These are phyloP conservation scores for Melastoma malabathricum DNA, from an alignment of 345 rosid genomes.

Conservation along the genomic window DNA sequence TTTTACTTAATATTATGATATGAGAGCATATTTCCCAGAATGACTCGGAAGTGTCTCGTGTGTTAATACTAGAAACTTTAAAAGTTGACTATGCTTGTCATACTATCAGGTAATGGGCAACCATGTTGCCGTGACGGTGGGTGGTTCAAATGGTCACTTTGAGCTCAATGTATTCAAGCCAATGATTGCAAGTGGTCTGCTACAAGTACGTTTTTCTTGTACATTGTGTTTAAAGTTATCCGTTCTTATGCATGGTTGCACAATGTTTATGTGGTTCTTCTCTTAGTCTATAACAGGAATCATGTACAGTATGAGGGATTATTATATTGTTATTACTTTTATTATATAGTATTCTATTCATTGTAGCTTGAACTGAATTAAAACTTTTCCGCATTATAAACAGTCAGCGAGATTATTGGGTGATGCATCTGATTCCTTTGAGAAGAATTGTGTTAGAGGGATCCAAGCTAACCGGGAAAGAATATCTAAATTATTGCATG, in stretches of 20 bases:
- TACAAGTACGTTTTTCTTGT: slow-evolving; percentile 43
- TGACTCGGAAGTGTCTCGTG: too few species aligned
- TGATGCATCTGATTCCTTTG: slow-evolving; percentile 90
- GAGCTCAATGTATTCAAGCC: slow-evolving; percentile 95
- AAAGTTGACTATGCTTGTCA: neutral
- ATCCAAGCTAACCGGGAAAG: slow-evolving; percentile 81
- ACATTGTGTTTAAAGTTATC: too few species aligned
- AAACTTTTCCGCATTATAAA: slow-evolving; percentile 4
- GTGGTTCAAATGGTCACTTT: slow-evolving; percentile 95
- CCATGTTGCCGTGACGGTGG: slow-evolving; percentile 78
- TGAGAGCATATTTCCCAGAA: too few species aligned
- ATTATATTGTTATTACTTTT: too few species aligned
- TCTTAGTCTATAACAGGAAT: too few species aligned
- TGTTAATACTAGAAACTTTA: too few species aligned
- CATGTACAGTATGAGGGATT: too few species aligned
- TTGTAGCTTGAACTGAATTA: slow-evolving; percentile 5
- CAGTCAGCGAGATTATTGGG: slow-evolving; percentile 82
- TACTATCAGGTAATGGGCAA: slow-evolving; percentile 80
- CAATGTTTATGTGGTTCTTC: neutral
- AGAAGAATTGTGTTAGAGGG: slow-evolving; percentile 84
- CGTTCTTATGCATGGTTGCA: neutral
- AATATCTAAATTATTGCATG: slow-evolving; percentile 78
- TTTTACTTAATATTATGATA: neutral
- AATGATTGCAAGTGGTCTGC: slow-evolving; percentile 77
- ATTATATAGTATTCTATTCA: neutral